Conservation (phyloP, 441 rosid genomes). For the Jatropha podagrica region DNA sequence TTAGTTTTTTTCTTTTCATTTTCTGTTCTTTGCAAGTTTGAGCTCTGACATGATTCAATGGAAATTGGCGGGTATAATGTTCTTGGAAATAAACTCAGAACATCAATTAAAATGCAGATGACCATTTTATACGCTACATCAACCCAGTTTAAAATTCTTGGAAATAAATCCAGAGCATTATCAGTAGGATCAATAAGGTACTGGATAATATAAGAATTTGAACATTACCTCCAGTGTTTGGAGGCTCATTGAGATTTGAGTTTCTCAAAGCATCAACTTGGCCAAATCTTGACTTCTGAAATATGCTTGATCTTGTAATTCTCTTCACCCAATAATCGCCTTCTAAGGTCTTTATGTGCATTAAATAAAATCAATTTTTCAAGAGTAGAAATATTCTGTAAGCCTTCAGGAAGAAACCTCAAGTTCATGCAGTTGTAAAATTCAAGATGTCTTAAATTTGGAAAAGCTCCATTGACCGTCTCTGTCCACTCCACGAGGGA, state of each 20-base stretch:
- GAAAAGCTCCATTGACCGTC: constrained; percentile 21
- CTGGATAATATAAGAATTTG: constrained; percentile 6
- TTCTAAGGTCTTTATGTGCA: not conserved
- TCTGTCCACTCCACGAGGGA: constrained; percentile 22
- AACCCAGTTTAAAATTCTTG: no score
- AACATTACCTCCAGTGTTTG: constrained; percentile 18
- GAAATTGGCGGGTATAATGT: no score
- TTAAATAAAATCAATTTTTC: not conserved
- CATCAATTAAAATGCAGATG: no score
- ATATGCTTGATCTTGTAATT: constrained; percentile 20
- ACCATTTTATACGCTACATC: no score
- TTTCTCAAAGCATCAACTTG: not conserved
- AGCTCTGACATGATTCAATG: no score
- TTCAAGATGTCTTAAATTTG: not conserved
- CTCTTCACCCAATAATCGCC: constrained; percentile 16
- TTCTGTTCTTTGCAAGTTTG: no score
- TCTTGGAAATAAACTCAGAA: no score
- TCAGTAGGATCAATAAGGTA: no score
- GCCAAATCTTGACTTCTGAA: not conserved
- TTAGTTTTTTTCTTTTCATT: no score
- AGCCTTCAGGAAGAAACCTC: constrained; percentile 25
- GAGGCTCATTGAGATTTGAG: constrained; percentile 21
- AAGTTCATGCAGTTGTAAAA: not conserved
- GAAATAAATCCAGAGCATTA: no score
- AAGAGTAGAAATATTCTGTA: constrained; percentile 20